Conservation (phyloP, 495 filamentous ascomycete species). For the Darksidea phi region DNA sequence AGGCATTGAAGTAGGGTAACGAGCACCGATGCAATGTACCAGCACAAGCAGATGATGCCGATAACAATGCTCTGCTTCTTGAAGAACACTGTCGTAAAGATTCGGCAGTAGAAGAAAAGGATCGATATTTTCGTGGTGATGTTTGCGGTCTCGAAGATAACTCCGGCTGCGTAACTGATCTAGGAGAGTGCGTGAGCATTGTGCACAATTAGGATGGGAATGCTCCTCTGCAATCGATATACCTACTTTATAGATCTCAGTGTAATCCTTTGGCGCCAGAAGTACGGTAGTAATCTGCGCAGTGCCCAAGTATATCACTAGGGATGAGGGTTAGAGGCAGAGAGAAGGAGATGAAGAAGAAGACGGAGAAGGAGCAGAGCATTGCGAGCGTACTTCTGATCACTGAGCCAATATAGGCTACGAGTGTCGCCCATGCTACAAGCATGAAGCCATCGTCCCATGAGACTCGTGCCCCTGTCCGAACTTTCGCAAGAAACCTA, state of each 20-base stretch:
- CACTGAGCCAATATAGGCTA: background rate
- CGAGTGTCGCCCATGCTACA: constrained; percentile 1
- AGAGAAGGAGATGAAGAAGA: no score
- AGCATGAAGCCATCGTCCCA: constrained; percentile 9
- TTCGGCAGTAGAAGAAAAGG: constrained; percentile 1
- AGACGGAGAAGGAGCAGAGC: background rate
- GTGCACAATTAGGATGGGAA: no score
- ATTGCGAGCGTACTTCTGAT: background rate
- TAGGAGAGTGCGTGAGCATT: background rate
- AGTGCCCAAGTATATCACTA: background rate
- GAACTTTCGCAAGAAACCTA: background rate
- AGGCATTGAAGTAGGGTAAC: background rate
- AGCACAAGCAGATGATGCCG: background rate
- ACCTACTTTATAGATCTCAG: background rate
- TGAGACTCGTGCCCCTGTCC: background rate
- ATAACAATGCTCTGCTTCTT: background rate
- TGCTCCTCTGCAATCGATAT: no score
- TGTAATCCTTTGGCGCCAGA: background rate
- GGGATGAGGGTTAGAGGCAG: background rate
- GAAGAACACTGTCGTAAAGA: background rate
- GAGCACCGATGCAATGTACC: background rate
- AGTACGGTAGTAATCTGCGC: background rate
- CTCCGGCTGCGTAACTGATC: background rate
- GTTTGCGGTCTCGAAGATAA: background rate
- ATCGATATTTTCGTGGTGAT: constrained; percentile 1